phyloP scores from a whole-genome alignment of 345 rosid genomes.

The Bruguiera sexangula region DNA sequence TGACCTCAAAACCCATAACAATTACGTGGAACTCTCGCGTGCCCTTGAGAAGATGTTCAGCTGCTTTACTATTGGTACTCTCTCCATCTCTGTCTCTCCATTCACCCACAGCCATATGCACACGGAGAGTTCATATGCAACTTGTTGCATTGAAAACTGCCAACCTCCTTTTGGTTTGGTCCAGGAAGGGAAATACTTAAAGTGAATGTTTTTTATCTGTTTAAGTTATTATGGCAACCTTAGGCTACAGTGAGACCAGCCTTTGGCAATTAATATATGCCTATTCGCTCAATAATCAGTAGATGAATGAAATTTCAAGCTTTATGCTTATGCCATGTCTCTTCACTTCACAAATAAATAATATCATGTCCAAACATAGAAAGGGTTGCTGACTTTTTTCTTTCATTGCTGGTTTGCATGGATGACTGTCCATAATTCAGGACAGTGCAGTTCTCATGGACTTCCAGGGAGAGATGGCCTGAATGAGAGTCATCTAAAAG shows the following conservation, averaged over 20 bases:
- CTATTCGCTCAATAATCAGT: no score
- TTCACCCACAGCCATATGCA: not conserved
- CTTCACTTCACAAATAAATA: no score
- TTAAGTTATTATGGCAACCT: no score
- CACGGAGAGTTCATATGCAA: not conserved
- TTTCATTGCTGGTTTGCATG: not conserved
- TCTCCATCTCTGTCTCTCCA: not conserved
- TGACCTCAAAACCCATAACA: constrained; percentile 23
- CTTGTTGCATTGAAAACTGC: not conserved
- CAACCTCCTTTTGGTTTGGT: not conserved
- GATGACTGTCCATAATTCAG: constrained; percentile 25
- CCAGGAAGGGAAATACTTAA: not conserved
- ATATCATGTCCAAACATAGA: no score
- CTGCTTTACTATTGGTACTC: constrained; percentile 53
- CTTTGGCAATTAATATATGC: no score
- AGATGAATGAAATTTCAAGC: no score
- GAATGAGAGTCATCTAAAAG: constrained; percentile 35
- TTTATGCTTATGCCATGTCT: no score
- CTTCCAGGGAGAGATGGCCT: constrained; percentile 40
- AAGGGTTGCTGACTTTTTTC: not conserved
- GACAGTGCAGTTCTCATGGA: constrained; percentile 43
- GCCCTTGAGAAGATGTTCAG: constrained; percentile 40
- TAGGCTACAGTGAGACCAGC: no score
- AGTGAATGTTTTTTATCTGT: not conserved
- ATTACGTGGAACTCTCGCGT: constrained; percentile 29